Conservation (phyloP, 1,284 basidiomycete genomes). For the Fomitiporia mediterranea region DNA sequence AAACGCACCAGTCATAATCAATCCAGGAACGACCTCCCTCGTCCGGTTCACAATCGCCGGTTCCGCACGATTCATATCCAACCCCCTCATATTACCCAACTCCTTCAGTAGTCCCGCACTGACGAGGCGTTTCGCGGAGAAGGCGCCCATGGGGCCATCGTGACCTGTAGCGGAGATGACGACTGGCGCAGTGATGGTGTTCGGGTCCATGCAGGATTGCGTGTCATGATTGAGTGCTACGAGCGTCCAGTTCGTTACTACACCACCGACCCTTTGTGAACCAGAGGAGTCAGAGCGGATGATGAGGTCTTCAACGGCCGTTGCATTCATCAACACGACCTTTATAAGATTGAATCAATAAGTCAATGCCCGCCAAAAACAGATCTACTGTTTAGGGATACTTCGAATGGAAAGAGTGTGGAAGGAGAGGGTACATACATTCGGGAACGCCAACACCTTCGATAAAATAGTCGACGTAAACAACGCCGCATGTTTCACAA, state of each 20-base stretch:
- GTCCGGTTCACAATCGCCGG: conserved; percentile 75
- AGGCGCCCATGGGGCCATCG: conserved; percentile 84
- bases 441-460: conserved; percentile 68
- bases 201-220: conserved; percentile 85
- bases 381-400: not conserved
- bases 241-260: conserved; percentile 84
- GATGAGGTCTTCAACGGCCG: conserved; percentile 74
- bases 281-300: conserved; percentile 56
- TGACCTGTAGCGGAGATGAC: conserved; percentile 68
- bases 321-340: conserved; percentile 54
- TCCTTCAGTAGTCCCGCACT: conserved; percentile 72
- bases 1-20: conserved; percentile 65
- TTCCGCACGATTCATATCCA: conserved; percentile 78
- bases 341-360: conserved; percentile 29
- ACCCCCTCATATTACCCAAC: conserved; percentile 76
- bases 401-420: conserved; percentile 18
- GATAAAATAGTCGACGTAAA: conserved; percentile 80
- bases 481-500: conserved; percentile 77
- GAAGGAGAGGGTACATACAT: conserved; percentile 40
- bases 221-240: conserved; percentile 80
- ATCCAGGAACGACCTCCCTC: conserved; percentile 74
- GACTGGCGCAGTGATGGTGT: conserved; percentile 79
- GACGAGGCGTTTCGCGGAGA: conserved; percentile 79
- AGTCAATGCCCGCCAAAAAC: conserved; percentile 25
- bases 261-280: conserved; percentile 71